Conservation (phyloP, 1,284 basidiomycete species). For the Leccinum subrobustum region DNA sequence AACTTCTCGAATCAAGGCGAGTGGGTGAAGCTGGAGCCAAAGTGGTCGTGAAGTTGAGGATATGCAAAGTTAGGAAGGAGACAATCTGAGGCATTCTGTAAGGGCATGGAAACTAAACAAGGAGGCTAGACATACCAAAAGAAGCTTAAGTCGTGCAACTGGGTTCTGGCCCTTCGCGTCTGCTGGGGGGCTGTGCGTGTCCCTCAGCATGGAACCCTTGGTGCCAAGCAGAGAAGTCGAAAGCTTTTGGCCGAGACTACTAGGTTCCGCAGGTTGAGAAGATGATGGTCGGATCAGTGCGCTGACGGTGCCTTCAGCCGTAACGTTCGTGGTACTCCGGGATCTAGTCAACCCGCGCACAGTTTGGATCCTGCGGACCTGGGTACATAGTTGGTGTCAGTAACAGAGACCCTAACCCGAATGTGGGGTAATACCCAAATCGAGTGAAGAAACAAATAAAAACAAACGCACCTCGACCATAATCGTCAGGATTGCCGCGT, state of each 20-base stretch:
- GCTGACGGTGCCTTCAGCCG: conserved; percentile 33
- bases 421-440: background rate
- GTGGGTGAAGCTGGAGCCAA: conserved; percentile 60
- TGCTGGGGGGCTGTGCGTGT: conserved; percentile 27
- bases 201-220: conserved; percentile 59
- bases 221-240: conserved; percentile 58
- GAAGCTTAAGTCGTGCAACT: conserved; percentile 85
- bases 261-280: conserved; percentile 19
- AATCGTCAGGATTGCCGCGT: conserved; percentile 84
- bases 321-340: conserved; percentile 32
- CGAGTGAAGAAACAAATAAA: conserved; percentile 13
- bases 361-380: conserved; percentile 52
- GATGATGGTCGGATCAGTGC: conserved; percentile 23
- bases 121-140: conserved; percentile 56
- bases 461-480: conserved; percentile 82
- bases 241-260: conserved; percentile 42
- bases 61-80: conserved; percentile 85
- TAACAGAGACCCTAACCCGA: conserved; percentile 20
- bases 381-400: background rate
- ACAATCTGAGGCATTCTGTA: conserved; percentile 52
- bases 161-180: conserved; percentile 56
- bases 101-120: background rate
- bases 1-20: conserved; percentile 24
- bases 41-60: conserved; percentile 92
- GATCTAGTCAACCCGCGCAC: conserved; percentile 43